Percentiles rank a stretch among this genome's conserved stretches.
Conservation (phyloP, 2,329 filamentous ascomycete genomes). For the Diaporthe sp. region DNA sequence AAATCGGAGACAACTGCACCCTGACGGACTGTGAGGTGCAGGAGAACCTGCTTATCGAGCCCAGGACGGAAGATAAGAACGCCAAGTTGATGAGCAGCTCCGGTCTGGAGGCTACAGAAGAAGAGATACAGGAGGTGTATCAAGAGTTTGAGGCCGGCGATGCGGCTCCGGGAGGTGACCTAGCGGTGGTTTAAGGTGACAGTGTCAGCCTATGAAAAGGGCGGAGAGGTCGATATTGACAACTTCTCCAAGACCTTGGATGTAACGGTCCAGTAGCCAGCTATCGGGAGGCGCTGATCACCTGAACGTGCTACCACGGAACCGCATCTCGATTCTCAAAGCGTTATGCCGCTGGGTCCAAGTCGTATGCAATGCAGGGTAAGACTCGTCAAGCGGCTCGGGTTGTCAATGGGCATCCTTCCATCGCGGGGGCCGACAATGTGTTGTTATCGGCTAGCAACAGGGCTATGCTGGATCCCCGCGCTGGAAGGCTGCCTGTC, state of each 20-base stretch:
- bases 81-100: constrained; percentile 76
- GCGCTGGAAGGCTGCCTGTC: neutral
- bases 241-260: neutral
- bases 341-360: neutral
- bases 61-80: constrained; percentile 76
- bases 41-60: constrained; percentile 86
- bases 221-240: neutral
- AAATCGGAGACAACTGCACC: constrained; percentile 84
- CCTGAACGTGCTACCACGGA: neutral
- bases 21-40: constrained; percentile 93
- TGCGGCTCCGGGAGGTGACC: constrained; percentile 17
- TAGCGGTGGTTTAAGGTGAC: constrained; percentile 18
- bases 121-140: constrained; percentile 67
- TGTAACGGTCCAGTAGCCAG: neutral
- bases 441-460: neutral
- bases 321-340: neutral
- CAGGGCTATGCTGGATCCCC: neutral
- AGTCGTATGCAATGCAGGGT: neutral
- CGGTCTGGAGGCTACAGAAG: constrained; percentile 71
- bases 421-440: neutral
- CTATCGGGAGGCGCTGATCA: neutral
- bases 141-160: constrained; percentile 45
- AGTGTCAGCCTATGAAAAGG: neutral
- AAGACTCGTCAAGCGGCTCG: neutral
- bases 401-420: neutral